A percentile compares a stretch with the other conserved stretches of the same genome.
Evolutionary conservation across 1,284 basidiomycete genomes (phyloP).

Genomic region (Leccinum insigne): DNA sequence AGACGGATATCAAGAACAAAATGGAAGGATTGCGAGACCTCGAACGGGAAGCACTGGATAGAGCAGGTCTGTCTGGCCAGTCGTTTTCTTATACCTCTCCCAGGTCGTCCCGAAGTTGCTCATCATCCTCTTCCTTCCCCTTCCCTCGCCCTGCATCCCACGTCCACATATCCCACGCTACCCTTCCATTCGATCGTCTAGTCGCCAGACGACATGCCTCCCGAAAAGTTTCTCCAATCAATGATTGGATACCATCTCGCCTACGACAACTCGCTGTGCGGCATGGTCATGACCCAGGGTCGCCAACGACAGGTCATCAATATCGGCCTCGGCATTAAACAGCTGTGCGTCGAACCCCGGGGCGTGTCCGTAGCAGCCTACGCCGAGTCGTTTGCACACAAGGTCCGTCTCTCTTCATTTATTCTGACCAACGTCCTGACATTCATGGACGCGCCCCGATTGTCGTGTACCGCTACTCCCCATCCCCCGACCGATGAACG

Average conservation of each 20-base stretch:
- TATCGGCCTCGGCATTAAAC: constrained; percentile 73
- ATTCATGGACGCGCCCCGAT: not conserved
- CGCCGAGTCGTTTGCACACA: constrained; percentile 71
- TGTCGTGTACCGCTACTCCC: not conserved
- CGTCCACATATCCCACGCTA: not conserved
- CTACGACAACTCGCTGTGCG: constrained; percentile 65
- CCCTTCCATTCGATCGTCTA: constrained; percentile 1
- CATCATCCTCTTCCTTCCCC: constrained; percentile 1
- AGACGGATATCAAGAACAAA: constrained; percentile 71
- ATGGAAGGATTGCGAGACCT: constrained; percentile 64
- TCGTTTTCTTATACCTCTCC: not conserved
- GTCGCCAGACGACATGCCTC: constrained; percentile 52
- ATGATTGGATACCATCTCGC: constrained; percentile 80
- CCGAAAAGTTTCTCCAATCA: constrained; percentile 61
- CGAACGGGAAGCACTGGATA: constrained; percentile 76
- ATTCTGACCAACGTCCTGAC: not conserved
- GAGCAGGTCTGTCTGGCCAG: constrained; percentile 56
- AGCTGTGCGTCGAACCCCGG: constrained; percentile 57
- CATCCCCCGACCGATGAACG: not conserved
- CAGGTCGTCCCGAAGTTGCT: not conserved
- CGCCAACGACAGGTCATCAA: constrained; percentile 71
- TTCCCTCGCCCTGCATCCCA: not conserved
- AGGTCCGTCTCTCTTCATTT: constrained; percentile 43
- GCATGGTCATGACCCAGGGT: constrained; percentile 83
- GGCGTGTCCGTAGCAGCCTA: constrained; percentile 59